phyloP scores from a whole-genome alignment of 139 green algal species.

The Chlamydomonas schloesseri region DNA sequence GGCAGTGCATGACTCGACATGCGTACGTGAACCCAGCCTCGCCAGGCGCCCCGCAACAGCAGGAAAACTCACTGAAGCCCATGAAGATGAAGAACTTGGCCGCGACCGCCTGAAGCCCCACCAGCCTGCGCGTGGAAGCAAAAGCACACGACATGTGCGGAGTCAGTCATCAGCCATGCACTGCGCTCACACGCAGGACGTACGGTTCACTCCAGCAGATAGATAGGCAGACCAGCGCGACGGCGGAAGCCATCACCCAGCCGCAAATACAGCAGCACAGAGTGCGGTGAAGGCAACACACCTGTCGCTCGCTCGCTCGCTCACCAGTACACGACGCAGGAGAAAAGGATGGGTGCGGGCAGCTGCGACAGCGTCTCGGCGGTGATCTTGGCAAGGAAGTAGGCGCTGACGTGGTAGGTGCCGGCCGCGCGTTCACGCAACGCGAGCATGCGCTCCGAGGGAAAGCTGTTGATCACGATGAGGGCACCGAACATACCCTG shows the following conservation, averaged over 20 bases:
- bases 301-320: no score
- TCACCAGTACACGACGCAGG: constrained; percentile 64
- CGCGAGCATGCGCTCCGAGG: constrained; percentile 62
- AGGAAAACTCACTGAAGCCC: constrained; percentile 43
- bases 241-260: no score
- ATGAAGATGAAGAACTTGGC: constrained; percentile 46
- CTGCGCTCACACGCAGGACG: no score
- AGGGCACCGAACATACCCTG: constrained; percentile 66
- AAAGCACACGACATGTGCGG: no score
- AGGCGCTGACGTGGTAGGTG: constrained; percentile 68
- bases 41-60: background rate
- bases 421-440: constrained; percentile 64
- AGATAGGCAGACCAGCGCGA: no score
- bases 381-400: constrained; percentile 68
- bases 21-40: constrained; percentile 56
- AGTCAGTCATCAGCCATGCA: no score
- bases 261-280: no score
- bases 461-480: constrained; percentile 72
- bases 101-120: constrained; percentile 57
- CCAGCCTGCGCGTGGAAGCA: constrained; percentile 19
- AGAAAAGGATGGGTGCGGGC: constrained; percentile 59
- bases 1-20: no score
- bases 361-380: constrained; percentile 58
- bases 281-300: no score
- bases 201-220: no score